Evolutionary conservation across 2,329 filamentous ascomycete genomes (phyloP), one percentile per base, ranked within the genome.

Genomic region (Aspergillus floridensis): DNA sequence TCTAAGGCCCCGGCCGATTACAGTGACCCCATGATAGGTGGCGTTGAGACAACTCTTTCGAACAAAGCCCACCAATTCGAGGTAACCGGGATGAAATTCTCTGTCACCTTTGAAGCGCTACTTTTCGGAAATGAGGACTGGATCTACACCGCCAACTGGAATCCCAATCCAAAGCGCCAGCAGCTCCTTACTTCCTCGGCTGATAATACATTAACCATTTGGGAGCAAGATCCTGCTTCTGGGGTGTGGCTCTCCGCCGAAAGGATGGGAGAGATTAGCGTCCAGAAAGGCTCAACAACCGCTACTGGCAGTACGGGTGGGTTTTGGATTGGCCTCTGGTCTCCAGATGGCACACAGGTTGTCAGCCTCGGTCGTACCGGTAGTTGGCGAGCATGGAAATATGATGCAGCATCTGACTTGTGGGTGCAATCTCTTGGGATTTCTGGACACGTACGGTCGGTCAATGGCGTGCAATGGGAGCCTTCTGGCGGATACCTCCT

Each of bases 41-140:
- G 70, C 14, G 68, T 77, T 53, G 88, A 89, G 2, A 89, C 87
- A 63, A 90, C 90, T 0, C 82, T 96, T 0, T 91, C 92, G 0
- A 98, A 97, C 75, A 98, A 97, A 76, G 89, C 90, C 0, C 90
- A 98, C 72, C 84, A 85, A 57, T 86, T 99, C 59, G 83, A 84
- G 47, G 82, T 85, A 2, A 80, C 77, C 0, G 81, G 77, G 1
- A 80, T 79, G 4, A 88, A 88, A 65, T 93, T 90, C 74, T 90
- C 89, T 6, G 82, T 96, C 58, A 96, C 92, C 0, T 98, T 99
- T 66, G 95, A 99, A 74, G 95, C 95, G 1, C 81, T 99, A 2
- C 83, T 99, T 5, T 84, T 99, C 2, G 95, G 95, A 8, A 95
- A 99, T 71, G 95, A 99, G 72, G 95, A 99, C 70, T 99, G 95